Evolutionary conservation across 1,284 basidiomycete species (phyloP).

Genomic region (Neonothopanus nambi): DNA sequence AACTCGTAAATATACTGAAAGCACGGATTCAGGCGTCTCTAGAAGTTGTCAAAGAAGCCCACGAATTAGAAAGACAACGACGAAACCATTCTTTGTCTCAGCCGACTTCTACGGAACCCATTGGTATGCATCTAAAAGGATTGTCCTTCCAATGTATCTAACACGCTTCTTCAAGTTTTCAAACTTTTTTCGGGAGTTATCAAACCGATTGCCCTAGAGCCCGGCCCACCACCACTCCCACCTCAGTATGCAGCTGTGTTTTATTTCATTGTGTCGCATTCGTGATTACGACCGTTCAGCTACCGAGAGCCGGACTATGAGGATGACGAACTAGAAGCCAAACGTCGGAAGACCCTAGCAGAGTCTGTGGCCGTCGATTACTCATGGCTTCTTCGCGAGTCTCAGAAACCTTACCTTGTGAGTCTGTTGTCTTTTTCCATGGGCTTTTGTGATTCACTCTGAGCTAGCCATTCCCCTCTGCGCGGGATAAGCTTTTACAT

Average conservation of each 20-base stretch:
- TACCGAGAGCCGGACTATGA: constrained; percentile 7
- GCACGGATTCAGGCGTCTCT: not conserved
- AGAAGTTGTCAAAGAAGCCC: not conserved
- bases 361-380: not conserved
- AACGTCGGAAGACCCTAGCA: not conserved
- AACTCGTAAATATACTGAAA: not conserved
- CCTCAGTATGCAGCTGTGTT: not conserved
- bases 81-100: no score
- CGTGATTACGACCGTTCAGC: not conserved
- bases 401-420: not conserved
- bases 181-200: not conserved
- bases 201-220: not conserved
- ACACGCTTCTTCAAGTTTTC: not conserved
- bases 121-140: no score
- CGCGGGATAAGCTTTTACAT: not conserved
- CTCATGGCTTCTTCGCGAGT: not conserved
- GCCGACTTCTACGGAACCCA: no score
- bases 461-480: not conserved
- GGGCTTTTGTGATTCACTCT: no score
- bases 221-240: not conserved
- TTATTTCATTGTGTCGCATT: no score
- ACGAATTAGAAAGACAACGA: no score
- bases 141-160: not conserved
- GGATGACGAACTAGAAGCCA: not conserved
- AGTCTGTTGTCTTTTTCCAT: not conserved